These are phyloP conservation scores for Boechera stricta DNA, from an alignment of 345 rosid species.

Conservation along the genomic window DNA sequence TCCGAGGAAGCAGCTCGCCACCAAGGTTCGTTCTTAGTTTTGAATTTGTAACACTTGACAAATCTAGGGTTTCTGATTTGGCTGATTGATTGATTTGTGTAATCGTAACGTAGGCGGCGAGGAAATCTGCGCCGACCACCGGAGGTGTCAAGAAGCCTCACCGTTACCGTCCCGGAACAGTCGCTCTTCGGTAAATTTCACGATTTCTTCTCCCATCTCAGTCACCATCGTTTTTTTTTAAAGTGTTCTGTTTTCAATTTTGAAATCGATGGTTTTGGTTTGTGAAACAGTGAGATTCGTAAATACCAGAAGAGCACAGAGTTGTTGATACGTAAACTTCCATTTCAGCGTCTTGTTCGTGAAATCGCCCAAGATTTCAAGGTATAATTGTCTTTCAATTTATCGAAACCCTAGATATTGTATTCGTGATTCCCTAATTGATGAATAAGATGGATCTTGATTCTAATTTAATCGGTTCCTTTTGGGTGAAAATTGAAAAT, in stretches of 20 bases:
- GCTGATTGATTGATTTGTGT: background rate
- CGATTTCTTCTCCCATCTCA: background rate
- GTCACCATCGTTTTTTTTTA: background rate
- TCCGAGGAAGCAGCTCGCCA: conserved; percentile 56
- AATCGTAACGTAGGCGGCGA: conserved; percentile 55
- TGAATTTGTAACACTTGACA: background rate
- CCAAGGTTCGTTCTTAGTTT: conserved; percentile 44
- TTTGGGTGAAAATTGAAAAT: background rate
- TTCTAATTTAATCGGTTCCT: no score
- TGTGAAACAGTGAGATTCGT: conserved; percentile 54
- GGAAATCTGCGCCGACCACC: conserved; percentile 71
- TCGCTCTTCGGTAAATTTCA: conserved; percentile 60
- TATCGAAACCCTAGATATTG: background rate
- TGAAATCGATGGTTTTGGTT: background rate
- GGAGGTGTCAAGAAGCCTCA: conserved; percentile 84
- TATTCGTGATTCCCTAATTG: no score
- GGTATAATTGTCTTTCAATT: background rate
- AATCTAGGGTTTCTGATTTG: conserved; percentile 12
- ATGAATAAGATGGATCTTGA: background rate
- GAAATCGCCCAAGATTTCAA: conserved; percentile 80
- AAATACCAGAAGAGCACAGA: conserved; percentile 73
- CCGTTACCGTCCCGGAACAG: conserved; percentile 76
- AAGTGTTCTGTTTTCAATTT: background rate
- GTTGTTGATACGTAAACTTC: conserved; percentile 73
- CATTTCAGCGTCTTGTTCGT: conserved; percentile 75